Conservation (phyloP, 352 stramenopile species). For the Thalassiosira sp. region DNA sequence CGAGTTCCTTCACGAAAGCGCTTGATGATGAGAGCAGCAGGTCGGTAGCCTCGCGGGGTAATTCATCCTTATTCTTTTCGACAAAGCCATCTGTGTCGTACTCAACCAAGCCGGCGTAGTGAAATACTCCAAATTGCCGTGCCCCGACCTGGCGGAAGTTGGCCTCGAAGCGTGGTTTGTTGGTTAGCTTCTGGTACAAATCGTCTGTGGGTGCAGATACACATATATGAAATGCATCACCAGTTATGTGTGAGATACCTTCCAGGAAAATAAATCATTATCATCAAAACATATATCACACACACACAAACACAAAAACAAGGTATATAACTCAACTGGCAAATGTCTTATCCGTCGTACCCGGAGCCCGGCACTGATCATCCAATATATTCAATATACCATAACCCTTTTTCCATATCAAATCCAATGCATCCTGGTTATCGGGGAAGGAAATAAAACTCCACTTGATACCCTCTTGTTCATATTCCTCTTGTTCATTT, state of each 20-base stretch:
- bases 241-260: too few relatives aligned
- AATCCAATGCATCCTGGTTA: constrained; percentile 96
- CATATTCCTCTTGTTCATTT: constrained; percentile 97
- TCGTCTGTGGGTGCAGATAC: constrained; percentile 13
- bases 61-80: constrained; percentile 86
- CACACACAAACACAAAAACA: too few relatives aligned
- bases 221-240: constrained; percentile 2
- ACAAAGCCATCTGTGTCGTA: constrained; percentile 80
- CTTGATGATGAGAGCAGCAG: constrained; percentile 65
- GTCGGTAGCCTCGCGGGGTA: constrained; percentile 77
- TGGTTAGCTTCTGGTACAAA: constrained; percentile 55
- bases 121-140: constrained; percentile 80
- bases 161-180: constrained; percentile 54
- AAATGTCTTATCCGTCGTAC: constrained; percentile 70
- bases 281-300: too few relatives aligned
- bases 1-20: constrained; percentile 47
- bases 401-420: constrained; percentile 89
- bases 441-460: constrained; percentile 97
- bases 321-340: too few relatives aligned
- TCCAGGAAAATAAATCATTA: too few relatives aligned
- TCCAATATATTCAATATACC: constrained; percentile 88
- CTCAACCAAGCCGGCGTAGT: constrained; percentile 81
- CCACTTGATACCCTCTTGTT: constrained; percentile 95
- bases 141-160: too few relatives aligned
- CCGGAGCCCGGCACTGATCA: constrained; percentile 91